Conservation (phyloP, 2,329 filamentous ascomycete genomes). For the Sporothrix globosa region DNA sequence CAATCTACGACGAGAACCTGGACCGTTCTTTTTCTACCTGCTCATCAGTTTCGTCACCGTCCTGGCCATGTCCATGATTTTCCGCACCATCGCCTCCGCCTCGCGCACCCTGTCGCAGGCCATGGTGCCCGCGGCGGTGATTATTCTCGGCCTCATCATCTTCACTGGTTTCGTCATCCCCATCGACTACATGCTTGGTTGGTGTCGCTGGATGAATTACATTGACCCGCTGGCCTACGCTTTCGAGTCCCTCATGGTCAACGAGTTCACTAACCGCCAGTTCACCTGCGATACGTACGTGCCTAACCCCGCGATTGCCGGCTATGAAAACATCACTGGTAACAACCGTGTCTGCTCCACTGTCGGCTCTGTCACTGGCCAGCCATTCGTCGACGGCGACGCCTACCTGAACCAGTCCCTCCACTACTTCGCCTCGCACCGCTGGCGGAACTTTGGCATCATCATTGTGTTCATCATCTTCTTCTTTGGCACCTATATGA, state of each 20-base stretch:
- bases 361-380: constrained; percentile 61
- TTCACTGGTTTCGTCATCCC: constrained; percentile 71
- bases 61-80: constrained; percentile 82
- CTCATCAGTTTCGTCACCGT: constrained; percentile 74
- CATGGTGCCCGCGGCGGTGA: constrained; percentile 61
- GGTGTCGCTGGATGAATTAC: constrained; percentile 84
- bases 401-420: constrained; percentile 59
- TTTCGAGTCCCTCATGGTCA: constrained; percentile 80
- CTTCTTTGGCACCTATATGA: constrained; percentile 64
- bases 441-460: constrained; percentile 74
- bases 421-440: constrained; percentile 59
- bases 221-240: constrained; percentile 78
- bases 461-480: constrained; percentile 66
- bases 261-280: constrained; percentile 72
- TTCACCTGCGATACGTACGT: constrained; percentile 58
- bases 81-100: constrained; percentile 76
- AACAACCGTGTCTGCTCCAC: constrained; percentile 60
- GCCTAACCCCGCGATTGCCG: constrained; percentile 45
- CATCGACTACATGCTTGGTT: constrained; percentile 71
- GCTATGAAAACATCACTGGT: constrained; percentile 45
- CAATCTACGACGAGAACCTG: constrained; percentile 72
- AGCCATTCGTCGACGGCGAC: constrained; percentile 58
- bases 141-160: constrained; percentile 69
- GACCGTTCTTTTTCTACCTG: constrained; percentile 83
- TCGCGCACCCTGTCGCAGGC: constrained; percentile 71